Conservation (phyloP, 176 grass and related monocot species). For the Oryza brachyantha region DNA sequence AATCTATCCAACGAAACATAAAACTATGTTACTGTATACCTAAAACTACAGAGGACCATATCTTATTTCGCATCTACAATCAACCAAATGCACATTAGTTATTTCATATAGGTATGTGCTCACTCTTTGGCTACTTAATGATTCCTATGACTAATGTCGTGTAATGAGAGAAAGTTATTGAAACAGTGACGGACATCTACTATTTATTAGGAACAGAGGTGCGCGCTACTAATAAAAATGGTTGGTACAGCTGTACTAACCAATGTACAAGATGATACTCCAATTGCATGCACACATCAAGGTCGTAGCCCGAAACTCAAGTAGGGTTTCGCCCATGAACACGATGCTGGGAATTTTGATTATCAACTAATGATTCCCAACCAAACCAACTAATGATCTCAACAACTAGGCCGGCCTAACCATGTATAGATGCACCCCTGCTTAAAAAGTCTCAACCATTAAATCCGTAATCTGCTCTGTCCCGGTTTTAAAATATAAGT, state of each 20-base stretch:
- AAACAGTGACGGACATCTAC: not conserved
- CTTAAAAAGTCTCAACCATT: not conserved
- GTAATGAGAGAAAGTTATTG: not conserved
- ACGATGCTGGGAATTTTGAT: conserved; percentile 15
- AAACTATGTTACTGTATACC: too few species aligned
- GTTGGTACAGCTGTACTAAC: not conserved
- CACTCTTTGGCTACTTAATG: not conserved
- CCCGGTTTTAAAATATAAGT: too few species aligned
- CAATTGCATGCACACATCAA: not conserved
- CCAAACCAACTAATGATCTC: not conserved
- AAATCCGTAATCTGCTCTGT: not conserved
- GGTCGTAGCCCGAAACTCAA: not conserved
- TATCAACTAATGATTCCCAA: not conserved
- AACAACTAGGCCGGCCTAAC: conserved; percentile 11
- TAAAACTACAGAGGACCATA: too few species aligned
- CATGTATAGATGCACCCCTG: not conserved
- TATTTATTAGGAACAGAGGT: not conserved
- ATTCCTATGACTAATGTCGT: not conserved
- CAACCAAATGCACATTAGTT: too few species aligned
- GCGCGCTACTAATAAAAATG: not conserved
- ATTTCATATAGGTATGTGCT: not conserved
- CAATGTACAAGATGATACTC: not conserved
- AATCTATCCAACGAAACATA: too few species aligned
- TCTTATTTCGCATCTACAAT: too few species aligned
- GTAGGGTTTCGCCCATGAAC: not conserved